Conservation (phyloP, 2,329 filamentous ascomycete genomes). For the Falciphora oryzae region DNA sequence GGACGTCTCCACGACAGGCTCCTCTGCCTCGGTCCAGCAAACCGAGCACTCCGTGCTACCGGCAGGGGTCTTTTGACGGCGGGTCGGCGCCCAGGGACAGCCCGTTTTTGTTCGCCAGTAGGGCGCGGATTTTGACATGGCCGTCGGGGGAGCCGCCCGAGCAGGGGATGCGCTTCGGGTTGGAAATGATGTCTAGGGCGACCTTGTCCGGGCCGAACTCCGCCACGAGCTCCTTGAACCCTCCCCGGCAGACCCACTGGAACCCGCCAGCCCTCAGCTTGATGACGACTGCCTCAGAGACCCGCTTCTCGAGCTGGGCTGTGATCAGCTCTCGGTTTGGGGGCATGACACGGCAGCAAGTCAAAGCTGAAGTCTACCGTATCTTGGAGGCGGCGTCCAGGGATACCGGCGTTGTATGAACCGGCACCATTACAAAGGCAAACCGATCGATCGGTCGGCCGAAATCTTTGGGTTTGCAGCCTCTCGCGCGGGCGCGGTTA, state of each 20-base stretch:
- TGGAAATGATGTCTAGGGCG: slow-evolving; percentile 26
- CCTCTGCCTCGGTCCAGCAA: slow-evolving; percentile 32
- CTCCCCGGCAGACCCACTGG: slow-evolving; percentile 24
- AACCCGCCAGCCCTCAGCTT: slow-evolving; percentile 22
- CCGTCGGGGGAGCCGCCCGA: slow-evolving; percentile 18
- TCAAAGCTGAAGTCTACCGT: too few species aligned
- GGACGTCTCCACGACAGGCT: slow-evolving; percentile 24
- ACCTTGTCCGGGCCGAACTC: slow-evolving; percentile 23
- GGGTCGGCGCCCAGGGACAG: background rate
- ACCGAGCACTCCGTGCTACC: slow-evolving; percentile 23
- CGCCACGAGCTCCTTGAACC: slow-evolving; percentile 22
- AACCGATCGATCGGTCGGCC: too few species aligned
- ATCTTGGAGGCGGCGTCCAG: too few species aligned
- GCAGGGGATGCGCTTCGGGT: slow-evolving; percentile 25
- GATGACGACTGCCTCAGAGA: slow-evolving; percentile 15
- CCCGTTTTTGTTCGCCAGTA: too few species aligned
- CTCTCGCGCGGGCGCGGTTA: too few species aligned
- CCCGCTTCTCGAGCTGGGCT: slow-evolving; percentile 3
- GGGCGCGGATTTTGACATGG: too few species aligned
- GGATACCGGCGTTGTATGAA: too few species aligned
- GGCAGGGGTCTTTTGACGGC: background rate
- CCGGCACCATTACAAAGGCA: too few species aligned
- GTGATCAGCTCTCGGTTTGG: background rate
- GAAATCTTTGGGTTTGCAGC: too few species aligned
- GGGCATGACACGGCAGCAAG: too few species aligned